Evolutionary conservation across 768 basidiomycete genomes (phyloP).

Genomic region (Rhizopogon vesiculosus): DNA sequence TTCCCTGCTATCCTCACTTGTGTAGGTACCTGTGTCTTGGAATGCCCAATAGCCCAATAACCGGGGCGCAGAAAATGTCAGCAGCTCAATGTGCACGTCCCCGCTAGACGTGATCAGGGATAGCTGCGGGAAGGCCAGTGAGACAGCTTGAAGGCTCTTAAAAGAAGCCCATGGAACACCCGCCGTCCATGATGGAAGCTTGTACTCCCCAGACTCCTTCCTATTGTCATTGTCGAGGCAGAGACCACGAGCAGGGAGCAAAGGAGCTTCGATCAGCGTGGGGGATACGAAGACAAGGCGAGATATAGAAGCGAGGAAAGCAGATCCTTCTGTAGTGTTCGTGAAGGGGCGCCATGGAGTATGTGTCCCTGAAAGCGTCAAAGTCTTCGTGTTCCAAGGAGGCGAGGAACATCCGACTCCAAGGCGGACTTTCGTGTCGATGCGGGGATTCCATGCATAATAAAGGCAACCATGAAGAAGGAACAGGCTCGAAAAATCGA

Average conservation of each 20-base stretch:
- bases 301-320: constrained; percentile 32
- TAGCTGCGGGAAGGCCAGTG: background rate
- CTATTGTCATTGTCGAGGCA: too few relatives aligned
- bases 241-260: background rate
- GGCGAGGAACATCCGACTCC: constrained; percentile 18
- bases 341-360: constrained; percentile 27
- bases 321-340: constrained; percentile 23
- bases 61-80: background rate
- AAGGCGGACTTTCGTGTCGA: too few relatives aligned
- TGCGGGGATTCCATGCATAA: background rate
- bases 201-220: background rate
- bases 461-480: constrained; percentile 31
- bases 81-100: background rate
- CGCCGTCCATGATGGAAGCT: constrained; percentile 11
- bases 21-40: background rate
- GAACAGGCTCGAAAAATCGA: constrained; percentile 27
- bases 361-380: constrained; percentile 29
- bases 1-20: background rate
- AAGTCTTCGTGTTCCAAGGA: constrained; percentile 9
- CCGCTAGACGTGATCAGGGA: background rate
- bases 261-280: background rate
- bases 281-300: constrained; percentile 26
- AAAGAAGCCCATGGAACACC: constrained; percentile 29
- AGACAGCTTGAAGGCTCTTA: constrained; percentile 16
- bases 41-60: background rate